Evolutionary conservation across 2,329 filamentous ascomycete species (phyloP), one percentile per base, ranked within the genome.

Genomic region (Colletotrichum horii): DNA sequence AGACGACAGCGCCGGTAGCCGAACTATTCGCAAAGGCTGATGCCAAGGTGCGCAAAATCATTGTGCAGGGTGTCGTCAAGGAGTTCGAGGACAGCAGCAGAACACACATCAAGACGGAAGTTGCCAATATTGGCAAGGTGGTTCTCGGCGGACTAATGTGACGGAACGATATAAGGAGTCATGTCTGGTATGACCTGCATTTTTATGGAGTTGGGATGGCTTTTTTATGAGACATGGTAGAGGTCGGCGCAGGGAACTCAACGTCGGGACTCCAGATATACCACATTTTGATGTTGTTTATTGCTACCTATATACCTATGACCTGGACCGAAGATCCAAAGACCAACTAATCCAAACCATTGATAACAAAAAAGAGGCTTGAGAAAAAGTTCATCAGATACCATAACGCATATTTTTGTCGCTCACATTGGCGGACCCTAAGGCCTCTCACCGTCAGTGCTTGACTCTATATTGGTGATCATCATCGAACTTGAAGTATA

Each of bases 401-500:
- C 85, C 85, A 87, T 87, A 87, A 87, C 85, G 86, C 86, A 82
- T 89, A 80, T 80, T 77, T 78, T 77, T 77, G 77, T 78, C 77
- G 75, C 38, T 77, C 77, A 77, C 72, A 78, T 68, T 70, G 77
- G 77, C 70, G 82, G 75, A 71, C 77, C 65, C 75, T 78, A 70
- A 76, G 75, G 75, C 71, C 71, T 76, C 74, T 77, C 69, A 75
- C 91, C 92, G 62, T 98, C 95, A 94, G 96, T 95, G 96, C 96
- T 98, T 98, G 96, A 98, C 96, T 98, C 96, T 98, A 96, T 74
- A 64, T 96, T 94, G 90, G 89, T 93, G 92, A 92, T 98, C 96
- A 98, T 98, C 96, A 98, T 79, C 77, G 71, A 75, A 77, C 64
- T 78, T 79, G 76, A 79, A 78, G 77, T 83, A 70, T 2, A n/a